Evolutionary conservation across 2,329 filamentous ascomycete genomes (phyloP).

Genomic region (Falciphora oryzae): DNA sequence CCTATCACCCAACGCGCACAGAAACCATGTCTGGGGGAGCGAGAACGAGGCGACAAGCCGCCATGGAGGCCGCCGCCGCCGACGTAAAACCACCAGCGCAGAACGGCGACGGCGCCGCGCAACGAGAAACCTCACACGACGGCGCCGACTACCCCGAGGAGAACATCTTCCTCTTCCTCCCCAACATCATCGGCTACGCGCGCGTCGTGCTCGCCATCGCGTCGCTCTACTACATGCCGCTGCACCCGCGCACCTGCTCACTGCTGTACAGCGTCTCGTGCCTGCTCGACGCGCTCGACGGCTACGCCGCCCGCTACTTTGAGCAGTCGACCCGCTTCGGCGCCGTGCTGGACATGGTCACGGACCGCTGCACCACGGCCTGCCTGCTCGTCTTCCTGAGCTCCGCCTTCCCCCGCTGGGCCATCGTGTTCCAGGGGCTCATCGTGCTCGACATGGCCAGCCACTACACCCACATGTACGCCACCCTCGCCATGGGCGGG

Average conservation of each 20-base stretch:
- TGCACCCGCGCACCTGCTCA: slow-evolving; percentile 94
- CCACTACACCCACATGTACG: slow-evolving; percentile 99
- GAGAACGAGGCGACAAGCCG: slow-evolving; percentile 22
- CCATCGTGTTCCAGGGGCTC: slow-evolving; percentile 87
- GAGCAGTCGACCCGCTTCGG: slow-evolving; percentile 94
- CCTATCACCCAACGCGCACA: too few species aligned
- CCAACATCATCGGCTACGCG: slow-evolving; percentile 75
- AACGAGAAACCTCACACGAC: slow-evolving; percentile 15
- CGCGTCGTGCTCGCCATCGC: slow-evolving; percentile 78
- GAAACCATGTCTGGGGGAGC: slow-evolving; percentile 21
- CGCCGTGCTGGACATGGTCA: slow-evolving; percentile 98
- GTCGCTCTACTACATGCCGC: slow-evolving; percentile 97
- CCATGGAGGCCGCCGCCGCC: slow-evolving; percentile 21
- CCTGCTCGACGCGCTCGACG: slow-evolving; percentile 90
- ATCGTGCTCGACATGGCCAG: slow-evolving; percentile 91
- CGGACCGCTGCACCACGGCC: slow-evolving; percentile 92
- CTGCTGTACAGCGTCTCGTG: slow-evolving; percentile 90
- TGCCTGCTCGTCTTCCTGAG: slow-evolving; percentile 93
- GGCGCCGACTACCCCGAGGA: slow-evolving; percentile 42
- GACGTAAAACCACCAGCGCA: slow-evolving; percentile 4
- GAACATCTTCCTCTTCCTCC: slow-evolving; percentile 78
- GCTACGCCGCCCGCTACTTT: slow-evolving; percentile 81
- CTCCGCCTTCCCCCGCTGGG: slow-evolving; percentile 90
- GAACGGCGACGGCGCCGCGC: slow-evolving; percentile 34
- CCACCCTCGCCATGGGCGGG: slow-evolving; percentile 82